These are phyloP conservation scores for Aegilops sharonensis DNA, from an alignment of 176 grass and related monocot genomes.

Conservation along the genomic window DNA sequence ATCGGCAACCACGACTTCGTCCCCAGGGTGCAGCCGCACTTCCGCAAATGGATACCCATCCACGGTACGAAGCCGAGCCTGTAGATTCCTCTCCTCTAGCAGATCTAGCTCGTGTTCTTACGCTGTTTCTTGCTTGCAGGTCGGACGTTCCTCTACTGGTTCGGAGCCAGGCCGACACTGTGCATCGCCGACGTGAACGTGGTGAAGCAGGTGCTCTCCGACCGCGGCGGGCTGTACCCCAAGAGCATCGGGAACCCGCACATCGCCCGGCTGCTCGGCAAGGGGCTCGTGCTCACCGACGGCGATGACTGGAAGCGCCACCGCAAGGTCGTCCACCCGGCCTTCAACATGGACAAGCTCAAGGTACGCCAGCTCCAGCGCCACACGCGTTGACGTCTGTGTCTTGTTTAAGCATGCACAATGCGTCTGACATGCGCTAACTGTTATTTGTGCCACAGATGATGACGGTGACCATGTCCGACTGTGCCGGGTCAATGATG, in stretches of 20 bases:
- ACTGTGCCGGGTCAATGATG: conserved; percentile 45
- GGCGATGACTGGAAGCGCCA: conserved; percentile 66
- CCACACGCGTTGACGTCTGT: not conserved
- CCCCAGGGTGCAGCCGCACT: conserved; percentile 45
- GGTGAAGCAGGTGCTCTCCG: too few species aligned
- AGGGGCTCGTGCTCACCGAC: not conserved
- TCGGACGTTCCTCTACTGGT: not conserved
- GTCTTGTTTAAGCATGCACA: not conserved
- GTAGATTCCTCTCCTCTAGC: too few species aligned
- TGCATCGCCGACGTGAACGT: too few species aligned
- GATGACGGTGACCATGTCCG: conserved; percentile 54
- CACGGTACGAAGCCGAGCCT: conserved; percentile 23
- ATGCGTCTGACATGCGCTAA: too few species aligned
- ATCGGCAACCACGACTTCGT: conserved; percentile 38
- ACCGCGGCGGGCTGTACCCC: too few species aligned
- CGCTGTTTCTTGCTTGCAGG: not conserved
- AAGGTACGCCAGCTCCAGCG: conserved; percentile 28
- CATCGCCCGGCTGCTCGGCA: too few species aligned
- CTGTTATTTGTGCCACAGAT: conserved; percentile 2
- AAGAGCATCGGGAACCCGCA: too few species aligned
- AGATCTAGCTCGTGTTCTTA: too few species aligned
- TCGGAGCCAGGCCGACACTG: too few species aligned
- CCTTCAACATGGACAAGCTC: conserved; percentile 32
- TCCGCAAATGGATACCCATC: conserved; percentile 38
- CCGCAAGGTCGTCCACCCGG: conserved; percentile 49